A percentile compares a stretch with the other conserved stretches of the same genome.
Evolutionary conservation across 768 basidiomycete genomes (phyloP).

Genomic region (Candolleomyces efflorescens): DNA sequence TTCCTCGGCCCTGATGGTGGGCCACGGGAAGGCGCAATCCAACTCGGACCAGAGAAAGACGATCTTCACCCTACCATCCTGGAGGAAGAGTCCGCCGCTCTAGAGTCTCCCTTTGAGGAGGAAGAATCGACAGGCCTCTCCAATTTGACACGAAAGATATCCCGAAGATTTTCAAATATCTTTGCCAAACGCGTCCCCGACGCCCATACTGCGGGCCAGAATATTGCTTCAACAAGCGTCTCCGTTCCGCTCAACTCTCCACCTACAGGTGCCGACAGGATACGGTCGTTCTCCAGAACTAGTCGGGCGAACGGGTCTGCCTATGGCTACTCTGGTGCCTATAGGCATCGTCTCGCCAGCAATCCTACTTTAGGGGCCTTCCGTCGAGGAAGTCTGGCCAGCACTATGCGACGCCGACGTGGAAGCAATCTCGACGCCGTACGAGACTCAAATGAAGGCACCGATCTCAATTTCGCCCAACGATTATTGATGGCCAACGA

Average conservation of each 20-base stretch:
- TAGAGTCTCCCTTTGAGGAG: constrained; percentile 45
- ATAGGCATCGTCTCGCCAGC: constrained; percentile 53
- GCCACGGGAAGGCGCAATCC: constrained; percentile 80
- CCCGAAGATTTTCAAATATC: constrained; percentile 54
- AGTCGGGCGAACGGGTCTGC: constrained; percentile 72
- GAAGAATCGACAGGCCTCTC: constrained; percentile 35
- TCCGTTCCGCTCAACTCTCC: constrained; percentile 43
- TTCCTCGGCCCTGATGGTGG: constrained; percentile 93
- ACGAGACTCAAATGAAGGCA: constrained; percentile 27
- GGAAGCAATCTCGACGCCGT: constrained; percentile 45
- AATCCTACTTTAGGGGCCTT: constrained; percentile 31
- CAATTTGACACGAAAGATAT: constrained; percentile 44
- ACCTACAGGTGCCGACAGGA: constrained; percentile 38
- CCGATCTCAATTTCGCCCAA: constrained; percentile 83
- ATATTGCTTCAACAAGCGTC: constrained; percentile 24
- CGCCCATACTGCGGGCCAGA: constrained; percentile 24
- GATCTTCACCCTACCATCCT: constrained; percentile 48
- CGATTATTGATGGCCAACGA: constrained; percentile 90
- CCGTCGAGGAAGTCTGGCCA: constrained; percentile 53
- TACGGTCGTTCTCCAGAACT: constrained; percentile 48
- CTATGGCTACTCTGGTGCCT: constrained; percentile 66
- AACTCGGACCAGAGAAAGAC: constrained; percentile 74
- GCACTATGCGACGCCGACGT: constrained; percentile 47
- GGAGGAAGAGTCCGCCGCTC: constrained; percentile 55
- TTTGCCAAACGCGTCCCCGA: constrained; percentile 51